A percentile compares a stretch with the other conserved stretches of the same genome.
Evolutionary conservation across 1,139 yeast species (phyloP).

Genomic region (Taiozyma onychis): DNA sequence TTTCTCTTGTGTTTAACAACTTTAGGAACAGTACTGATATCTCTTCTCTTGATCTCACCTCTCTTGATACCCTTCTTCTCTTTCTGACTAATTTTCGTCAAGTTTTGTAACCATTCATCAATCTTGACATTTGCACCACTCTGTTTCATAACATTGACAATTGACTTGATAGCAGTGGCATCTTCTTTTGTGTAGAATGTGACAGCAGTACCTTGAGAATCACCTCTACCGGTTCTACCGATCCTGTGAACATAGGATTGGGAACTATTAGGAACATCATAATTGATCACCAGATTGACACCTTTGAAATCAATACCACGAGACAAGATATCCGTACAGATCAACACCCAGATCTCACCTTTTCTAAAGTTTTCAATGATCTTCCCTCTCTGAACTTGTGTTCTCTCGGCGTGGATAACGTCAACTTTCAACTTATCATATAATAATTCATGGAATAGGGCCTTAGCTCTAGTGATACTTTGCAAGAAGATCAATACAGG

Average conservation of each 20-base stretch:
- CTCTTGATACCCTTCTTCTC: conserved; percentile 62
- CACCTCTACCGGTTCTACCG: conserved; percentile 98
- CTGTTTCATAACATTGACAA: conserved; percentile 91
- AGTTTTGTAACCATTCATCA: conserved; percentile 76
- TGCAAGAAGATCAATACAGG: conserved; percentile 92
- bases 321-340: conserved; percentile 92
- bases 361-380: conserved; percentile 77
- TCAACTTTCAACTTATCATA: conserved; percentile 92
- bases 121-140: conserved; percentile 58
- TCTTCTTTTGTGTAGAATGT: conserved; percentile 95
- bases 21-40: conserved; percentile 83
- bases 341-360: conserved; percentile 94
- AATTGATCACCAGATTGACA: conserved; percentile 87
- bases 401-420: conserved; percentile 92
- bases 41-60: conserved; percentile 58
- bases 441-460: conserved; percentile 83
- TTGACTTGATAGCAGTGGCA: conserved; percentile 66
- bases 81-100: conserved; percentile 62
- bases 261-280: conserved; percentile 92
- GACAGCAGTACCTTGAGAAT: conserved; percentile 77
- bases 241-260: conserved; percentile 97
- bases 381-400: conserved; percentile 82
- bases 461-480: conserved; percentile 90
- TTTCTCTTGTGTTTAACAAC: conserved; percentile 60
- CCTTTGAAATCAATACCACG: conserved; percentile 98